phyloP scores from a whole-genome alignment of 177 flowering plant genomes.

The Vitis hybrid region DNA sequence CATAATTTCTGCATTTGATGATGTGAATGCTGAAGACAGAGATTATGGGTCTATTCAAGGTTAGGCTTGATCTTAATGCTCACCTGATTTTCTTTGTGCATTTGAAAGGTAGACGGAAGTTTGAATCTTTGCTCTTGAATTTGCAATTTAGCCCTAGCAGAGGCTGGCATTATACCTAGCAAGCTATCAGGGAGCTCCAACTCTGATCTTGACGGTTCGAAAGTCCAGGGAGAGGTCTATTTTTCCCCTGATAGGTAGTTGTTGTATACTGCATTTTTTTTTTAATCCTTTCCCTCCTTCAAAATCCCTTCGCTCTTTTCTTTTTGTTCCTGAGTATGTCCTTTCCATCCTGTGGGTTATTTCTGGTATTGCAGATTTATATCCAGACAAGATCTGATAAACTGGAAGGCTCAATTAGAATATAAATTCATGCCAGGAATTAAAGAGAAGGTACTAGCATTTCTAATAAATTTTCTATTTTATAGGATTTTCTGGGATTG shows the following conservation, averaged over 20 bases:
- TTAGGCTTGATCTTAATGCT: slow-evolving; percentile 21
- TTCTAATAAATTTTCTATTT: neutral
- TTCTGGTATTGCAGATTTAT: slow-evolving; percentile 43
- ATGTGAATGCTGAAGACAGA: slow-evolving; percentile 58
- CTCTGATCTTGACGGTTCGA: slow-evolving; percentile 19
- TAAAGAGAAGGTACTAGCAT: slow-evolving; percentile 51
- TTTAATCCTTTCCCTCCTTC: neutral
- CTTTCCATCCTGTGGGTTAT: neutral
- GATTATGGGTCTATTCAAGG: slow-evolving; percentile 80
- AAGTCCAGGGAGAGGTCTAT: slow-evolving; percentile 18
- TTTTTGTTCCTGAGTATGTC: neutral
- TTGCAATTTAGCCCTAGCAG: slow-evolving; percentile 67
- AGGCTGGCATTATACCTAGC: slow-evolving; percentile 81
- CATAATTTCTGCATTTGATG: slow-evolving; percentile 64
- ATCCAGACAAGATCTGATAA: slow-evolving; percentile 67
- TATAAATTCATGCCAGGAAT: slow-evolving; percentile 46
- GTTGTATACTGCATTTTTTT: neutral
- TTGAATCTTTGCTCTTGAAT: slow-evolving; percentile 7
- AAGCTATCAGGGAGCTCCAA: slow-evolving; percentile 45
- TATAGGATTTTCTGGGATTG: neutral
- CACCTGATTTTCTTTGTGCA: neutral
- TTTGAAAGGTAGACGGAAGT: neutral
- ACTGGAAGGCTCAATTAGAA: slow-evolving; percentile 82
- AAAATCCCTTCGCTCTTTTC: neutral
- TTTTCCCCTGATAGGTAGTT: slow-evolving; percentile 83